phyloP scores from a whole-genome alignment of 495 filamentous ascomycete genomes.

The Halenospora varia region DNA sequence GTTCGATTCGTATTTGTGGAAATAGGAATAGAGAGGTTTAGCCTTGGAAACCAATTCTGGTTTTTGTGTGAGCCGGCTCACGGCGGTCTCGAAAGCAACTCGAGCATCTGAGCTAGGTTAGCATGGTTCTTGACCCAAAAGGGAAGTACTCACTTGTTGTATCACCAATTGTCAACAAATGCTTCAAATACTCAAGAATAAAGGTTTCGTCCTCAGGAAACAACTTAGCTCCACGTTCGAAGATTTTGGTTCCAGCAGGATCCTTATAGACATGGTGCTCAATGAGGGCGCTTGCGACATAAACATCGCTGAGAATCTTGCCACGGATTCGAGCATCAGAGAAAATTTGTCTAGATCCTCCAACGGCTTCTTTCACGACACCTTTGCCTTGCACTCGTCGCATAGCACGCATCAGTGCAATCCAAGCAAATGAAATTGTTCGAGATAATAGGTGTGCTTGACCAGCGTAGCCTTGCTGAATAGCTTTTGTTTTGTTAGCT shows the following conservation, averaged over 20 bases:
- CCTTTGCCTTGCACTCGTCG: constrained; percentile 86
- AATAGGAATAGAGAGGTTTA: constrained; percentile 80
- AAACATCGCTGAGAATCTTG: constrained; percentile 87
- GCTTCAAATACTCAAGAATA: constrained; percentile 90
- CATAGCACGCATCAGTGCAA: constrained; percentile 89
- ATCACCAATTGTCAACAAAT: constrained; percentile 85
- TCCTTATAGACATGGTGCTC: constrained; percentile 97
- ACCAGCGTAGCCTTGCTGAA: constrained; percentile 63
- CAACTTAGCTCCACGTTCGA: constrained; percentile 86
- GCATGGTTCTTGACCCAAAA: background rate
- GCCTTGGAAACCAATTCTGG: constrained; percentile 67
- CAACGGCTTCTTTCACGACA: constrained; percentile 56
- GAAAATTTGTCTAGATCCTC: constrained; percentile 82
- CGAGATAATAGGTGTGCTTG: constrained; percentile 71
- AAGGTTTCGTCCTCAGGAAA: constrained; percentile 92
- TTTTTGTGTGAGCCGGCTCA: constrained; percentile 70
- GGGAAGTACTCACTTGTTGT: constrained; percentile 70
- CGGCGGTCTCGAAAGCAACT: constrained; percentile 89
- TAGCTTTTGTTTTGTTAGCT: constrained; percentile 61
- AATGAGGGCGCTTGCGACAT: constrained; percentile 84
- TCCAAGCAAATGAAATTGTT: constrained; percentile 87
- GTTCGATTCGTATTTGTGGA: constrained; percentile 91
- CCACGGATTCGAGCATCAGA: constrained; percentile 80
- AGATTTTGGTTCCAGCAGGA: constrained; percentile 84
- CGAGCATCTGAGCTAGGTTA: constrained; percentile 64